Conservation (phyloP, 805 yeast species). For the Lachancea quebecensis region DNA sequence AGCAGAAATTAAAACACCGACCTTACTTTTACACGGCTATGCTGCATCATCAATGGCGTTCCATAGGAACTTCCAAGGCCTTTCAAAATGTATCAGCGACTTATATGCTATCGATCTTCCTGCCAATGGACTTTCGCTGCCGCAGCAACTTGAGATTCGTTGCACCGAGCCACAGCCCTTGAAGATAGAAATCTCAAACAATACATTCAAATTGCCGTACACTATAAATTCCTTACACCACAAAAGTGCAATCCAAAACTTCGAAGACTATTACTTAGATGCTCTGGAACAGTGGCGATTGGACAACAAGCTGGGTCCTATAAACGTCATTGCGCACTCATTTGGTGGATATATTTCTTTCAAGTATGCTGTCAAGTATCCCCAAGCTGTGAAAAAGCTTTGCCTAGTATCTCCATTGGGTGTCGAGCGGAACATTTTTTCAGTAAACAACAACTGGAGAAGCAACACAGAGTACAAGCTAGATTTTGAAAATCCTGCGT, state of each 20-base stretch:
- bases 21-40: constrained; percentile 78
- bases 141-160: constrained; percentile 32
- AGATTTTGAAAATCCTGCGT: constrained; percentile 37
- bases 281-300: constrained; percentile 62
- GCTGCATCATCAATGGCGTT: constrained; percentile 87
- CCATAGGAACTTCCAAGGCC: constrained; percentile 55
- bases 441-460: constrained; percentile 36
- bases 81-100: constrained; percentile 43
- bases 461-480: constrained; percentile 15
- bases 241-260: constrained; percentile 26
- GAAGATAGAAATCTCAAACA: constrained; percentile 19
- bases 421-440: constrained; percentile 60
- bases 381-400: constrained; percentile 45
- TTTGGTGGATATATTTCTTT: constrained; percentile 71
- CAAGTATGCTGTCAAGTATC: constrained; percentile 54
- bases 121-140: constrained; percentile 62
- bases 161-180: constrained; percentile 9
- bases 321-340: constrained; percentile 70
- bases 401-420: constrained; percentile 73
- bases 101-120: constrained; percentile 65
- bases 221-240: constrained; percentile 15
- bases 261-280: constrained; percentile 50
- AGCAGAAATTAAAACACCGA: constrained; percentile 28
- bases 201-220: constrained; percentile 13
- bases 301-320: constrained; percentile 40